Percentiles rank a stretch among this genome's conserved stretches.
Evolutionary conservation across 257 asterid genomes (phyloP).

Genomic region (Plantago ovata): DNA sequence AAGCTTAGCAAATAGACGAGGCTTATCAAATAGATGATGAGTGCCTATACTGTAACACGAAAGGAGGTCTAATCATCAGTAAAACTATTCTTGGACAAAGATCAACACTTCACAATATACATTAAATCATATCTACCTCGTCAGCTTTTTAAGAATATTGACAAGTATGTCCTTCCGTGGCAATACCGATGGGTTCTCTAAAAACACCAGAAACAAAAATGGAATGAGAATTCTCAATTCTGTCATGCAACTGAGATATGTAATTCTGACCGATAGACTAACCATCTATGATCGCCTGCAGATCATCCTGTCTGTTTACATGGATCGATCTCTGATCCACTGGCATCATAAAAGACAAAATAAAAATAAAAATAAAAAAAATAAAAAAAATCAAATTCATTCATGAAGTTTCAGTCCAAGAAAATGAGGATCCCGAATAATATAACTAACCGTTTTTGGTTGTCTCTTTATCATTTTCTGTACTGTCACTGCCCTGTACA

Average conservation of each 20-base stretch:
- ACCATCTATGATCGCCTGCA: constrained; percentile 1
- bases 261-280: background rate
- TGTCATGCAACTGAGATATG: background rate
- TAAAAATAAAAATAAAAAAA: too few relatives aligned
- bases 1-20: constrained; percentile 83
- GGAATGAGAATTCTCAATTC: background rate
- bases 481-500: constrained; percentile 38
- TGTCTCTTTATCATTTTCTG: constrained; percentile 21
- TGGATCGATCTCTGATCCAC: background rate
- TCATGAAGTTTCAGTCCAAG: background rate
- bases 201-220: background rate
- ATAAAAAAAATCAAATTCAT: too few relatives aligned
- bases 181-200: constrained; percentile 38
- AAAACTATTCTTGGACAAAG: background rate
- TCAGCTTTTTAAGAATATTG: constrained; percentile 67
- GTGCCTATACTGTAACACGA: constrained; percentile 58
- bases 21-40: too few relatives aligned
- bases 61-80: background rate
- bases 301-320: background rate
- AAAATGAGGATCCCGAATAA: background rate
- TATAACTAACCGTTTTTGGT: constrained; percentile 28
- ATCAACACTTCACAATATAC: background rate
- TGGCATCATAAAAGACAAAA: constrained; percentile 1
- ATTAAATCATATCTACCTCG: constrained; percentile 39
- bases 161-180: constrained; percentile 63